phyloP scores from a whole-genome alignment of 805 yeast species.

The Suhomyces canberraensis region DNA sequence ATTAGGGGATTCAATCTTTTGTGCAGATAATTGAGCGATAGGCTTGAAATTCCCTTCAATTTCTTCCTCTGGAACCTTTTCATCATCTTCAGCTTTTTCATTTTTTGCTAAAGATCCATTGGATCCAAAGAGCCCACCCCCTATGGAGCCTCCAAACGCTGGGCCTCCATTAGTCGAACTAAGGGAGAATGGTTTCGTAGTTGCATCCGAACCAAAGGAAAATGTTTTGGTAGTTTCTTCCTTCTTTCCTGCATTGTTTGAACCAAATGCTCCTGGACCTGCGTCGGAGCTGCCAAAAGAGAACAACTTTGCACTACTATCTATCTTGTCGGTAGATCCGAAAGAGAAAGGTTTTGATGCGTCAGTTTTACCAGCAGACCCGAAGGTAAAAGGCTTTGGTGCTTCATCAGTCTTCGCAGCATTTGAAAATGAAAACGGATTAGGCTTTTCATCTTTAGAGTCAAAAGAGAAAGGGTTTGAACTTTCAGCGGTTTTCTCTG shows the following conservation, averaged over 20 bases:
- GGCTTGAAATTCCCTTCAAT: conserved; percentile 48
- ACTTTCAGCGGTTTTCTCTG: conserved; percentile 7
- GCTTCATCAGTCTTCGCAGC: conserved; percentile 1
- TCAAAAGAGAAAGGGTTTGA: conserved; percentile 8
- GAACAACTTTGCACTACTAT: conserved; percentile 9
- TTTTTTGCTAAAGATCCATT: conserved; percentile 13
- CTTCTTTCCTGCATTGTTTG: neutral
- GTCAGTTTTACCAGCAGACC: neutral
- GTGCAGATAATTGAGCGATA: conserved; percentile 31
- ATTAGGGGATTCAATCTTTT: conserved; percentile 44
- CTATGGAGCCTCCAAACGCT: neutral
- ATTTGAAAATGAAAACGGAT: neutral
- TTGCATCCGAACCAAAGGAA: conserved; percentile 4
- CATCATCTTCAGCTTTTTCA: conserved; percentile 22
- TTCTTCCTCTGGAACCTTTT: conserved; percentile 41
- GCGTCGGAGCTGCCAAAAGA: conserved; percentile 9
- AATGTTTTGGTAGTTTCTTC: neutral
- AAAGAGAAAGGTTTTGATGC: conserved; percentile 1
- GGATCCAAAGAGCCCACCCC: conserved; percentile 8
- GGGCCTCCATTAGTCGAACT: conserved; percentile 10
- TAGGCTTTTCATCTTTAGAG: conserved; percentile 1
- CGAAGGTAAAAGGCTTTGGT: conserved; percentile 6
- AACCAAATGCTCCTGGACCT: neutral
- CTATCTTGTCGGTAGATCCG: neutral
- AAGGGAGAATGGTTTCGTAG: conserved; percentile 11